These are phyloP conservation scores for Papiliotrema flavescens DNA, from an alignment of 1,284 basidiomycete genomes.

Conservation along the genomic window DNA sequence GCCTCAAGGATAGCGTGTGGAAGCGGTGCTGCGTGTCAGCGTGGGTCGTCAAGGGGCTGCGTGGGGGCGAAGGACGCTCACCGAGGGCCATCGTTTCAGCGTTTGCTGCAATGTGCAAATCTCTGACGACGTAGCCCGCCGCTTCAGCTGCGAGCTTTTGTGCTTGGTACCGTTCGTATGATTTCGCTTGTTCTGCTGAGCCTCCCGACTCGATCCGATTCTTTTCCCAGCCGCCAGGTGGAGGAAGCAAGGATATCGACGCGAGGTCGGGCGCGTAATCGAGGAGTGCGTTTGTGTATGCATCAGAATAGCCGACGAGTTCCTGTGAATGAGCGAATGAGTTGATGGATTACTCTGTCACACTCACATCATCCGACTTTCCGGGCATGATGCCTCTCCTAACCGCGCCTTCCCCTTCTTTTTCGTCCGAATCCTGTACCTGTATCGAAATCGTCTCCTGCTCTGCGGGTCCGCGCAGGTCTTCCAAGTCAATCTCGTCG, in stretches of 20 bases:
- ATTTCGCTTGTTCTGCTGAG: conserved; percentile 9
- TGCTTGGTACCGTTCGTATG: conserved; percentile 19
- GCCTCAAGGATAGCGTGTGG: conserved; percentile 72
- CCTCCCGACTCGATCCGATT: conserved; percentile 6
- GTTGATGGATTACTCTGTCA: conserved; percentile 33
- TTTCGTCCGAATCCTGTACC: conserved; percentile 53
- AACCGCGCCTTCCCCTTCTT: conserved; percentile 17
- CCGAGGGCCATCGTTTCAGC: conserved; percentile 31
- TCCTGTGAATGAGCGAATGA: conserved; percentile 5
- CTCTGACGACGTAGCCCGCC: conserved; percentile 32
- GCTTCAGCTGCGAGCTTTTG: conserved; percentile 35
- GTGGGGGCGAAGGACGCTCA: conserved; percentile 12
- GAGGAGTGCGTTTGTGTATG: neutral
- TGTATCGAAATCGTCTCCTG: conserved; percentile 71
- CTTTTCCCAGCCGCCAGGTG: conserved; percentile 12
- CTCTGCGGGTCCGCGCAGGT: conserved; percentile 67
- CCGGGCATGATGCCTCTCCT: conserved; percentile 32
- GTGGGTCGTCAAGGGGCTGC: neutral
- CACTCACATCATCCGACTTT: conserved; percentile 54
- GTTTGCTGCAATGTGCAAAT: conserved; percentile 33
- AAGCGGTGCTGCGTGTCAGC: conserved; percentile 60
- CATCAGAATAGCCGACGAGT: neutral
- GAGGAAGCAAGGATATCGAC: conserved; percentile 26
- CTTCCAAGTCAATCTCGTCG: conserved; percentile 77
- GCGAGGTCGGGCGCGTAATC: conserved; percentile 26